Evolutionary conservation across 176 grass and related monocot species (phyloP).

Genomic region (Musa itinerans): DNA sequence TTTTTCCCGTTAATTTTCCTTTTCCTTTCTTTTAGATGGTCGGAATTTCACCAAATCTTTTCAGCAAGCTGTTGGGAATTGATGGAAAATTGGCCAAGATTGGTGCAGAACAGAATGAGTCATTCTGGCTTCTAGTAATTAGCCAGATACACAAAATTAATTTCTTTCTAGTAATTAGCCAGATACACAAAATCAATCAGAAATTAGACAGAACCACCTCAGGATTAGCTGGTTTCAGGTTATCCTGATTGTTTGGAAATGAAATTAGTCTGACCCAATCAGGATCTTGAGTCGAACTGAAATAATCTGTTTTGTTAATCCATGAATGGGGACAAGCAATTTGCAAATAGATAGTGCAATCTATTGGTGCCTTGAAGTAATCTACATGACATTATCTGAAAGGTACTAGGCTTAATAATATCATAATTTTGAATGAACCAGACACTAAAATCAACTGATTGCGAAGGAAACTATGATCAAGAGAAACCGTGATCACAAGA

Average conservation of each 20-base stretch:
- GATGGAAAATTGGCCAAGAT: background rate
- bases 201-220: background rate
- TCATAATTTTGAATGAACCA: too few species aligned
- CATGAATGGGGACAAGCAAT: too few species aligned
- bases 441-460: too few species aligned
- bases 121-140: background rate
- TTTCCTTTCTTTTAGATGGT: too few species aligned
- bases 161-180: too few species aligned
- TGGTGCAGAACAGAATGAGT: background rate
- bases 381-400: too few species aligned
- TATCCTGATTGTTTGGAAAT: background rate
- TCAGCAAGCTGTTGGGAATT: background rate
- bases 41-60: too few species aligned
- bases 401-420: too few species aligned
- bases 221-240: background rate
- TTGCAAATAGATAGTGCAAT: too few species aligned
- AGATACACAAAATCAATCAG: background rate
- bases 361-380: too few species aligned
- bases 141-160: background rate
- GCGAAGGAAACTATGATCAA: too few species aligned
- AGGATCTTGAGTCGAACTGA: background rate
- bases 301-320: background rate
- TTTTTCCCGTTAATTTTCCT: too few species aligned
- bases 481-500: background rate
- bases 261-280: background rate